phyloP scores from a whole-genome alignment of 768 basidiomycete species.

The Cystobasidium ongulense region DNA sequence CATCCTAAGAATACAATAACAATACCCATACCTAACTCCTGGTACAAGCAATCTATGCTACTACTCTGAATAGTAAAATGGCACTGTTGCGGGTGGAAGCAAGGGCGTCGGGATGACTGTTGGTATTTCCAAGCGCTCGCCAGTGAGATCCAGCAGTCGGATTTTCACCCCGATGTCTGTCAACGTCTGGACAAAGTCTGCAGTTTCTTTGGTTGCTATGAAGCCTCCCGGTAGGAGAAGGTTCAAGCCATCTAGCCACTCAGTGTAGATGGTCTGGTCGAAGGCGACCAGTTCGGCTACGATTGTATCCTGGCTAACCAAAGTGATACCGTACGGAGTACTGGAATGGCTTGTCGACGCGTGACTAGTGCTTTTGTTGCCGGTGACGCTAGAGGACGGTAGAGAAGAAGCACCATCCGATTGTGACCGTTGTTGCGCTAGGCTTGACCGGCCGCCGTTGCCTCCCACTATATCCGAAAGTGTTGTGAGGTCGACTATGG shows the following conservation, averaged over 20 bases:
- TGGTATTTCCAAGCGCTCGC: constrained; percentile 82
- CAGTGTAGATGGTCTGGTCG: constrained; percentile 71
- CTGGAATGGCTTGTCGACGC: background rate
- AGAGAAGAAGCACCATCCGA: background rate
- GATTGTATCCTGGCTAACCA: constrained; percentile 58
- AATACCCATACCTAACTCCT: too few relatives aligned
- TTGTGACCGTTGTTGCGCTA: background rate
- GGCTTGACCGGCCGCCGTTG: background rate
- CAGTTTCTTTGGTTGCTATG: constrained; percentile 74
- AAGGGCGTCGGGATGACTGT: constrained; percentile 44
- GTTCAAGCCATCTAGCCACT: constrained; percentile 89
- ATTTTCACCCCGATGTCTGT: constrained; percentile 89
- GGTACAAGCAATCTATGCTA: background rate
- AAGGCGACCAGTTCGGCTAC: constrained; percentile 71
- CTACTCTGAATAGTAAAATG: constrained; percentile 24
- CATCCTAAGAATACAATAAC: too few relatives aligned
- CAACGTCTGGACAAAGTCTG: constrained; percentile 69
- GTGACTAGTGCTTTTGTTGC: background rate
- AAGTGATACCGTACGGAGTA: constrained; percentile 62
- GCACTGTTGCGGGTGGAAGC: constrained; percentile 5
- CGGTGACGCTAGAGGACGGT: constrained; percentile 46
- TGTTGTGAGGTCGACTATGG: constrained; percentile 59
- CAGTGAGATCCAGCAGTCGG: constrained; percentile 77
- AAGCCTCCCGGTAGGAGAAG: constrained; percentile 75
- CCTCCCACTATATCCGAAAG: constrained; percentile 70